Percentiles rank a stretch among this genome's conserved stretches.
phyloP scores from a whole-genome alignment of 2,329 filamentous ascomycete species.

The Eutypella sp. region DNA sequence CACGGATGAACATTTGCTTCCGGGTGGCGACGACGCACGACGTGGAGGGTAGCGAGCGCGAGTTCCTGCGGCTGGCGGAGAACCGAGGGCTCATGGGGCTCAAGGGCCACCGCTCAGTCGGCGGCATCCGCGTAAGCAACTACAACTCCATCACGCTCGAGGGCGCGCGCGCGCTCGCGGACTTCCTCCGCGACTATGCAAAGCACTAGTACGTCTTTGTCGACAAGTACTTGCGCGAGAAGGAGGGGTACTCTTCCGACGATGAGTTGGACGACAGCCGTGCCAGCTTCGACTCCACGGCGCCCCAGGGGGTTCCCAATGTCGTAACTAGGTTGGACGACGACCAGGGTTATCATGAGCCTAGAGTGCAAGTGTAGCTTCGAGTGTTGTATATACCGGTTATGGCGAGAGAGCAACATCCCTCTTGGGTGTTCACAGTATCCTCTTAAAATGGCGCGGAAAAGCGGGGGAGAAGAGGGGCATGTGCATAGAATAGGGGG shows the following conservation, averaged over 20 bases:
- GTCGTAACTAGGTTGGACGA: too few species aligned
- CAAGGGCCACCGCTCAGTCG: constrained; percentile 84
- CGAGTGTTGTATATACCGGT: too few species aligned
- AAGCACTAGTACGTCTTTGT: constrained; percentile 20
- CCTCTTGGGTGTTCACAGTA: too few species aligned
- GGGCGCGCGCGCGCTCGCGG: constrained; percentile 62
- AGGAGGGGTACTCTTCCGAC: not conserved
- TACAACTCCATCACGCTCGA: constrained; percentile 78
- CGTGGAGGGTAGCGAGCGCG: constrained; percentile 67
- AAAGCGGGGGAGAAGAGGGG: too few species aligned
- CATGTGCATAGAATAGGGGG: too few species aligned
- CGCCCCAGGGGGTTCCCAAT: too few species aligned
- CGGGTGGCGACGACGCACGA: constrained; percentile 57
- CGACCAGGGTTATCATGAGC: too few species aligned
- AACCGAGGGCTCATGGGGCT: constrained; percentile 68
- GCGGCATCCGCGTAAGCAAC: constrained; percentile 80
- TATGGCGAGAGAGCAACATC: too few species aligned
- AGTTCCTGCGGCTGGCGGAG: constrained; percentile 70
- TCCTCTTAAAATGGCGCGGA: too few species aligned
- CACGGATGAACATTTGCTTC: constrained; percentile 96
- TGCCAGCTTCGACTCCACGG: too few species aligned
- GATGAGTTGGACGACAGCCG: not conserved
- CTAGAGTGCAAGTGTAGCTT: too few species aligned
- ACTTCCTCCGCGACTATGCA: constrained; percentile 55
- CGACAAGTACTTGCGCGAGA: not conserved